Evolutionary conservation across 352 stramenopile species (phyloP).

Genomic region (Phytophthora macrochlamydospora): DNA sequence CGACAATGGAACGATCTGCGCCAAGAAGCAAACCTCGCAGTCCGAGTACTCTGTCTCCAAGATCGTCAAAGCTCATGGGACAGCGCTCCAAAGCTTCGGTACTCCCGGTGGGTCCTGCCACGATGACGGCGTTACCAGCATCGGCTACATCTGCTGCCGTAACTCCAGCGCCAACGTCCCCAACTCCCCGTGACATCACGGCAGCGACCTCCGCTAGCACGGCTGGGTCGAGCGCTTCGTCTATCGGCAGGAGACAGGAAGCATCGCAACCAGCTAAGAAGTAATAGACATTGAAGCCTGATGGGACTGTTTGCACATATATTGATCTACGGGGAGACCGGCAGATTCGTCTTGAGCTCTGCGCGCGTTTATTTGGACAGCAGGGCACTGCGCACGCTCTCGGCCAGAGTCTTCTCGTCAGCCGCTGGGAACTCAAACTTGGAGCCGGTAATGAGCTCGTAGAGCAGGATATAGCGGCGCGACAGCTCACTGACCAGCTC

Average conservation of each 20-base stretch:
- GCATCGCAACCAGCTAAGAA: conserved; percentile 10
- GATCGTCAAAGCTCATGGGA: conserved; percentile 5
- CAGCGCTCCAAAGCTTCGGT: conserved; percentile 60
- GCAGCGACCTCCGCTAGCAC: conserved; percentile 1
- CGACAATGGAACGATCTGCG: conserved; percentile 25
- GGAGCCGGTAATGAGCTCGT: conserved; percentile 98
- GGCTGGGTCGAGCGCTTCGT: conserved; percentile 3
- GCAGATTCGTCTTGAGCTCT: conserved; percentile 5
- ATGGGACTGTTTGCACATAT: conserved; percentile 22
- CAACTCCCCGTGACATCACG: not conserved
- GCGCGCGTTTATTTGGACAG: conserved; percentile 24
- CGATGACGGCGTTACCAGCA: not conserved
- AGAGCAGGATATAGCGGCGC: conserved; percentile 97
- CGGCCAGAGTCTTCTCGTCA: conserved; percentile 49
- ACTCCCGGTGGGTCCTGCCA: conserved; percentile 47
- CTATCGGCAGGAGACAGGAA: conserved; percentile 13
- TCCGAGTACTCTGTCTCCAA: conserved; percentile 3
- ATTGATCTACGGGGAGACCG: conserved; percentile 24
- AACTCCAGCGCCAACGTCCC: not conserved
- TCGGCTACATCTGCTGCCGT: conserved; percentile 9
- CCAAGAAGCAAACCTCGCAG: conserved; percentile 19
- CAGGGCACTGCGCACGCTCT: conserved; percentile 47
- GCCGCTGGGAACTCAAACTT: conserved; percentile 88
- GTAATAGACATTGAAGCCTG: conserved; percentile 20
- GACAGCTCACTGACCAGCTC: conserved; percentile 97